phyloP scores from a whole-genome alignment of 1,284 basidiomycete species.

The Puccinia horiana region DNA sequence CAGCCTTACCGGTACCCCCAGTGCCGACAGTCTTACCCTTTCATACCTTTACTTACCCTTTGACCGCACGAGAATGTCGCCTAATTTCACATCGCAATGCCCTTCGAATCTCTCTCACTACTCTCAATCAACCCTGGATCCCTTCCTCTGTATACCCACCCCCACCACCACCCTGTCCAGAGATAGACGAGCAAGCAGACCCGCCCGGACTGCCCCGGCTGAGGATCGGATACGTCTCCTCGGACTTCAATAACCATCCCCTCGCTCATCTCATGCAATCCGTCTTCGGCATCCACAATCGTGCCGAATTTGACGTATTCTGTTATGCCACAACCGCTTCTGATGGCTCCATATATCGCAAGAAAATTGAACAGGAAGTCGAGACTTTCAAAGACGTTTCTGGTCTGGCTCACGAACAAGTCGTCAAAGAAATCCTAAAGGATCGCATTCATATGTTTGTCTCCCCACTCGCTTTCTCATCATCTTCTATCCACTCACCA shows the following conservation, averaged over 20 bases:
- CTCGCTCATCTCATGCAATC: slow-evolving; percentile 68
- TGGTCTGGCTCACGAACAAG: slow-evolving; percentile 61
- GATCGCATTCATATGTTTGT: slow-evolving; percentile 65
- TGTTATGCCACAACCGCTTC: slow-evolving; percentile 66
- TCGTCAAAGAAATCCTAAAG: slow-evolving; percentile 62
- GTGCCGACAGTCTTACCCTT: slow-evolving; percentile 67
- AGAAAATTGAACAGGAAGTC: slow-evolving; percentile 63
- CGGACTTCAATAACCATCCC: slow-evolving; percentile 67
- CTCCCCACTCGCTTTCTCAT: neutral
- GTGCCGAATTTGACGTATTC: slow-evolving; percentile 62
- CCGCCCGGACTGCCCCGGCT: slow-evolving; percentile 56
- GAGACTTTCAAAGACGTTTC: slow-evolving; percentile 65
- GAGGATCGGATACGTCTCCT: slow-evolving; percentile 67
- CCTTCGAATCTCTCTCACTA: slow-evolving; percentile 64
- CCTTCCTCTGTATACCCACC: slow-evolving; percentile 64
- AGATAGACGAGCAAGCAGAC: slow-evolving; percentile 49
- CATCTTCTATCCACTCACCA: neutral
- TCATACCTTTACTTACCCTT: slow-evolving; percentile 67
- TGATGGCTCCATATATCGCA: slow-evolving; percentile 65
- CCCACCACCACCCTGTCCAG: slow-evolving; percentile 60
- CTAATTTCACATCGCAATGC: slow-evolving; percentile 67
- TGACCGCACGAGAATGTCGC: slow-evolving; percentile 64
- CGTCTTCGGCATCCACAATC: slow-evolving; percentile 66
- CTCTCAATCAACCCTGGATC: slow-evolving; percentile 64
- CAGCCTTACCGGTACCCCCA: slow-evolving; percentile 61